Evolutionary conservation across 2,329 filamentous ascomycete genomes (phyloP), one percentile per base, ranked within the genome.

Genomic region (Penicillium brevicompactum): DNA sequence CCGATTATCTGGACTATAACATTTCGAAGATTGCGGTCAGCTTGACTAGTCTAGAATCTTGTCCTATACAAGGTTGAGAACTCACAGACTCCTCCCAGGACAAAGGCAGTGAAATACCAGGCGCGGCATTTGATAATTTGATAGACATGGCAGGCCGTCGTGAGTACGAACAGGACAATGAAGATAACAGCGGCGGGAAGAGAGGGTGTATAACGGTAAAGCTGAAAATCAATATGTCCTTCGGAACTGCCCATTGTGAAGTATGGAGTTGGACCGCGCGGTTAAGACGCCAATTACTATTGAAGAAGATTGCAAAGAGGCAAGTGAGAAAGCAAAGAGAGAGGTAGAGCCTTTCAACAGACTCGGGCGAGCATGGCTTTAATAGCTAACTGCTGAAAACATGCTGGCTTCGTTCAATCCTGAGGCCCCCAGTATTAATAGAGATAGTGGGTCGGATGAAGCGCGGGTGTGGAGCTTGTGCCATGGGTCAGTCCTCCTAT

Each of bases 171-270:
- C 2, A 70, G 49, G 0, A 55, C 55, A 14, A 60, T 56, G 16
- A 67, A 59, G 4, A 67, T 45, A 4, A 66, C 56, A 5, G 70
- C 70, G 14, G 60, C 62, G 8, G 57, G 32, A 0, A 66, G 49
- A 8, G 60, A 68, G 13, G 70, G 70, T 5, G 58, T 58, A 46
- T 70, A 73, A 10, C 53, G 50, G 24, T 64, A 62, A 24, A 62
- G 53, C 11, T 43, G 5, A 14, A 37, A 50, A 18, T 22, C 18
- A 4, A 18, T 4, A 7, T 2, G 1, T 21, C 9, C 37, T 16
- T 40, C 27, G 8, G 4, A 2, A 10, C 10, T 18, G 18, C 14
- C 18, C 44, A 34, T 34, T 11, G 31, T 14, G 31, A 34, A 34
- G 31, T 34, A 34, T 34, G 31, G 31, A 34, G 4, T 34, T 34